Conservation (phyloP, 2,329 filamentous ascomycete genomes). For the Penicillium sp. region DNA sequence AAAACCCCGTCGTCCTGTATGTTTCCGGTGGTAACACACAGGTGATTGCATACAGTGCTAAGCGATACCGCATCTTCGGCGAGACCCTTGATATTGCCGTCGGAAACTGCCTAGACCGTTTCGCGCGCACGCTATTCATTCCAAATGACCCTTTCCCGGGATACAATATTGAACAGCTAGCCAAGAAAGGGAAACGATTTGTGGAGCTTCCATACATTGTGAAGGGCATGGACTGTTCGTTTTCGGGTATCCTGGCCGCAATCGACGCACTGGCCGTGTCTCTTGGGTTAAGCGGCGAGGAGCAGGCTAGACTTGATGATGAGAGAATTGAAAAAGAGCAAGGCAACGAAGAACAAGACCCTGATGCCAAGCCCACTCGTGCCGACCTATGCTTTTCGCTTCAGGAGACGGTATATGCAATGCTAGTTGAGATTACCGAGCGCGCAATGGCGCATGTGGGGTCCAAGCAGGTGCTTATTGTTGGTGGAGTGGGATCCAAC, state of each 20-base stretch:
- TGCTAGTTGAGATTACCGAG: constrained; percentile 98
- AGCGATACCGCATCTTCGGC: constrained; percentile 95
- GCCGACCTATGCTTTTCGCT: constrained; percentile 91
- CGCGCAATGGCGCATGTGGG: constrained; percentile 98
- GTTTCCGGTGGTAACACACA: constrained; percentile 96
- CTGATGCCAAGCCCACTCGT: constrained; percentile 59
- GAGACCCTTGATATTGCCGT: constrained; percentile 97
- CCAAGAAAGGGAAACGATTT: constrained; percentile 69
- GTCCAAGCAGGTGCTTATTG: constrained; percentile 84
- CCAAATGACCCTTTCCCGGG: constrained; percentile 95
- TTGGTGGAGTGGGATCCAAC: constrained; percentile 95
- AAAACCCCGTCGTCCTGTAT: constrained; percentile 92
- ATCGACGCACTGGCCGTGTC: constrained; percentile 74
- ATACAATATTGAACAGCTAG: constrained; percentile 96
- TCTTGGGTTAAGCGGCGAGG: constrained; percentile 38
- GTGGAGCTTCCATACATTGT: constrained; percentile 93
- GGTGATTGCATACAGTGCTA: constrained; percentile 93
- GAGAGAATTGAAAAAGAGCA: constrained; percentile 19
- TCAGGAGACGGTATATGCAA: constrained; percentile 93
- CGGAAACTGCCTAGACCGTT: constrained; percentile 94
- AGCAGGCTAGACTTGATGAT: constrained; percentile 54
- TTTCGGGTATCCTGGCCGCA: constrained; percentile 84
- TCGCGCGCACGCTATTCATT: constrained; percentile 86
- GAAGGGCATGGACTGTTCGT: constrained; percentile 98
- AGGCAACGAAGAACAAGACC: constrained; percentile 30